Evolutionary conservation across 2,329 filamentous ascomycete species (phyloP), one percentile per base, ranked within the genome.

Genomic region (Sarocladium strictum): DNA sequence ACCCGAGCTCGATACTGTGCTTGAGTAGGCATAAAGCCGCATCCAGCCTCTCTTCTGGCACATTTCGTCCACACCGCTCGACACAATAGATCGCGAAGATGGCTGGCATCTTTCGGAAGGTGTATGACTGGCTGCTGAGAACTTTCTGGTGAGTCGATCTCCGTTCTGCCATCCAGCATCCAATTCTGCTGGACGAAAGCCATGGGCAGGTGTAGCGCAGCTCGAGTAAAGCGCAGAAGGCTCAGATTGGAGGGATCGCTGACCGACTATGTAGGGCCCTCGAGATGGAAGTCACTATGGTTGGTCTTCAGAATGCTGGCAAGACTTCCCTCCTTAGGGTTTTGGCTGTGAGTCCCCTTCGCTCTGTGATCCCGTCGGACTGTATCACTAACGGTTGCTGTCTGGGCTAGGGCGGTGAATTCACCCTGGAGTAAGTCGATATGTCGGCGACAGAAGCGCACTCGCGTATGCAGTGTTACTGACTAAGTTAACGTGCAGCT

Each of bases 271-370:
- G 6, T 29, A 58, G 93, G 94, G 91, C 93, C 63, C 96, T 92
- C 62, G 94, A 99, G 78, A 97, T 99, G 92, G 94, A 99, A 75
- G 93, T 99, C 69, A 97, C 94, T 63, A 96, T 99, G 87, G 93
- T 99, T 70, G 94, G 94, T 23, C 77, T 99, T 68, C 94, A 99
- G 70, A 97, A 97, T 76, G 94, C 94, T 57, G 94, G 94, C 67
- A 99, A 99, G 77, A 97, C 94, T 37, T 97, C 93, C 58, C 74
- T 99, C 67, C 78, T 99, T 70, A 84, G 92, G 64, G 93, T 97
- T 65, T 80, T 99, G 64, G 92, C 93, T 77, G 94, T 99, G 85
- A 83, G 93, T 70, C 55, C 57, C 56, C 56, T 41, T 54, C 50
- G 52, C 47, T 17, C 32, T n/a, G 53, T 54, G n/a, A 24, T 26